Evolutionary conservation across 2,329 filamentous ascomycete species (phyloP).

Genomic region (Rosellinia necatrix): DNA sequence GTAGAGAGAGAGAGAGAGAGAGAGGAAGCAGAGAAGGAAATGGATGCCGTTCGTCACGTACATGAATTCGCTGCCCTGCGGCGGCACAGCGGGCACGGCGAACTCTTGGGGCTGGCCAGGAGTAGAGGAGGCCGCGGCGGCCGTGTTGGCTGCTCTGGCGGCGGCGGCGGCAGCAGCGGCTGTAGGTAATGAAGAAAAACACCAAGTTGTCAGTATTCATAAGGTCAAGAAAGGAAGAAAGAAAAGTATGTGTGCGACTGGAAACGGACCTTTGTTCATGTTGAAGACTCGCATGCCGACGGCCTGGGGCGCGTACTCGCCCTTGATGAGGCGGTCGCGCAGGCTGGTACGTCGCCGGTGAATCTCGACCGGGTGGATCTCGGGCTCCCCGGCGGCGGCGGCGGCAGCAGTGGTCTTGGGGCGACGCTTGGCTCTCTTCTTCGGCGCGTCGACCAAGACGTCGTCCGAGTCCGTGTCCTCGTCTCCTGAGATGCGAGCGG

Average conservation of each 20-base stretch:
- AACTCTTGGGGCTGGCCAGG: conserved; percentile 1
- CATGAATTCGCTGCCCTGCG: background rate
- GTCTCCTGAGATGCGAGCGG: background rate
- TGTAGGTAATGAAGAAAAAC: too few relatives aligned
- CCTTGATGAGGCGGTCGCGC: conserved; percentile 16
- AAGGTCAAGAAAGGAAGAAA: too few relatives aligned
- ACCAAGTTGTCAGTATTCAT: too few relatives aligned
- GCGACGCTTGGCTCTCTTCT: background rate
- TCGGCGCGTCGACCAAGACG: background rate
- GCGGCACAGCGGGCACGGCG: background rate
- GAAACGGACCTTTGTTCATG: conserved; percentile 7
- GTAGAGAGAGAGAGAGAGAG: too few relatives aligned
- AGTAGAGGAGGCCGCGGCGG: background rate
- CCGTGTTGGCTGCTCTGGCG: background rate
- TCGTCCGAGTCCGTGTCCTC: background rate
- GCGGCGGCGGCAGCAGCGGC: background rate
- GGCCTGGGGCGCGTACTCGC: conserved; percentile 5
- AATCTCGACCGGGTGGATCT: background rate
- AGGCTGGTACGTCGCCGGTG: conserved; percentile 2
- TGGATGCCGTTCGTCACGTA: background rate
- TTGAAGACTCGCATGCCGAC: conserved; percentile 20
- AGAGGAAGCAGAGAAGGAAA: background rate
- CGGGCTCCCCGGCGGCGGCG: background rate
- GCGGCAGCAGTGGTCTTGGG: too few relatives aligned
- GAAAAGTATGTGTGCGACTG: too few relatives aligned